These are phyloP conservation scores for Penicillium tannophilum DNA, from an alignment of 495 filamentous ascomycete species.

Conservation along the genomic window DNA sequence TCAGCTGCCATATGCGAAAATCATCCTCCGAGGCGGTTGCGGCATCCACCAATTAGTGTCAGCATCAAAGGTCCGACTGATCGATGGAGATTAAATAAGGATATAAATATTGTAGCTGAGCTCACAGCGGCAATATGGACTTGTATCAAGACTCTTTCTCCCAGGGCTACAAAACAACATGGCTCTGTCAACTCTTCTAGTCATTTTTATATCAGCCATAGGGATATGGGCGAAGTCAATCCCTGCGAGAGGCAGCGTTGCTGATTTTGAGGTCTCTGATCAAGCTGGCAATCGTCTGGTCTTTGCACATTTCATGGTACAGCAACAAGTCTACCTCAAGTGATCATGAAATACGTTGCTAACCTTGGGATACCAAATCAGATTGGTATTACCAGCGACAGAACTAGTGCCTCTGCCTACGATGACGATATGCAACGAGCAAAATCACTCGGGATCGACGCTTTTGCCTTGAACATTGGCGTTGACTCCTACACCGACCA, in stretches of 20 bases:
- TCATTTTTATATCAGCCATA: background rate
- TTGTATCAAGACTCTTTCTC: background rate
- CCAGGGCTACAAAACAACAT: background rate
- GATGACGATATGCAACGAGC: constrained; percentile 60
- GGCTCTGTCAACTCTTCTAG: background rate
- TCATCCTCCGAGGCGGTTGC: constrained; percentile 5
- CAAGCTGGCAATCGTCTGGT: constrained; percentile 42
- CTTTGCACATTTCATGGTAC: constrained; percentile 63
- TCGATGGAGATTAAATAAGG: background rate
- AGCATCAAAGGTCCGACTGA: background rate
- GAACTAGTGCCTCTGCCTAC: constrained; percentile 51
- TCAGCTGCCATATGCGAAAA: constrained; percentile 12
- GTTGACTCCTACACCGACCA: constrained; percentile 52
- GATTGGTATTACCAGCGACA: constrained; percentile 58
- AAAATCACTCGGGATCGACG: constrained; percentile 57
- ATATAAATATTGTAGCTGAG: constrained; percentile 3
- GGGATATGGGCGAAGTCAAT: constrained; percentile 1
- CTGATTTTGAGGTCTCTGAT: background rate
- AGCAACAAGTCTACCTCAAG: background rate
- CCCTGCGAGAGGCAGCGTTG: background rate
- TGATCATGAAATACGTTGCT: background rate
- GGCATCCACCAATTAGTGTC: background rate
- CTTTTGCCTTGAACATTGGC: constrained; percentile 63
- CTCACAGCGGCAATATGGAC: background rate
- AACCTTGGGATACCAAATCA: constrained; percentile 9